Conservation (phyloP, 495 filamentous ascomycete species). For the Cenococcum geophilum region DNA sequence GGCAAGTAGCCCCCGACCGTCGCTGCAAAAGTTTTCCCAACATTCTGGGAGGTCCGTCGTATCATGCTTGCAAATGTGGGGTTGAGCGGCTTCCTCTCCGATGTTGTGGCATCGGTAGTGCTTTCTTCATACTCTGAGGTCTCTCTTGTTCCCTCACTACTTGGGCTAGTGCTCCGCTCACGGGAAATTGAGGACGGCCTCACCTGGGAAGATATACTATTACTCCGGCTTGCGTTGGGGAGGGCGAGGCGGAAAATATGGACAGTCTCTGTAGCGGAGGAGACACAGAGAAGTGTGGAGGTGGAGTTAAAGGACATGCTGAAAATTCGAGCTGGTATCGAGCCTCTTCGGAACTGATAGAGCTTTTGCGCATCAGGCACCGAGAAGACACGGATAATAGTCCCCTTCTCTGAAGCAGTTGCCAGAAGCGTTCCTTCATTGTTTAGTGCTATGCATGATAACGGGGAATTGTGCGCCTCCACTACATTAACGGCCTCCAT, state of each 20-base stretch:
- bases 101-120: constrained; percentile 15
- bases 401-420: constrained; percentile 94
- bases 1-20: constrained; percentile 88
- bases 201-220: constrained; percentile 34
- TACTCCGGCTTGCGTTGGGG: constrained; percentile 32
- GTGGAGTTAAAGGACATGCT: constrained; percentile 99
- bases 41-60: constrained; percentile 91
- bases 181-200: constrained; percentile 29
- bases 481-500: constrained; percentile 87
- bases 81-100: constrained; percentile 31
- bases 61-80: constrained; percentile 78
- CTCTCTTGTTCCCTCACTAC: constrained; percentile 38
- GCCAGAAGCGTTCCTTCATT: constrained; percentile 88
- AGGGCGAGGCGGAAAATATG: constrained; percentile 81
- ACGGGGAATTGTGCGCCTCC: constrained; percentile 87
- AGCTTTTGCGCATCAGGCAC: constrained; percentile 85
- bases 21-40: constrained; percentile 82
- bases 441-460: constrained; percentile 85
- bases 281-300: constrained; percentile 88
- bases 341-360: constrained; percentile 90
- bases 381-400: constrained; percentile 91
- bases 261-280: constrained; percentile 93
- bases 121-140: constrained; percentile 26
- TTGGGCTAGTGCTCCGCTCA: constrained; percentile 41
- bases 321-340: constrained; percentile 88